Base-by-base conservation (phyloP, 2,329 filamentous ascomycete genomes). In the Cercospora sp. region DNA sequence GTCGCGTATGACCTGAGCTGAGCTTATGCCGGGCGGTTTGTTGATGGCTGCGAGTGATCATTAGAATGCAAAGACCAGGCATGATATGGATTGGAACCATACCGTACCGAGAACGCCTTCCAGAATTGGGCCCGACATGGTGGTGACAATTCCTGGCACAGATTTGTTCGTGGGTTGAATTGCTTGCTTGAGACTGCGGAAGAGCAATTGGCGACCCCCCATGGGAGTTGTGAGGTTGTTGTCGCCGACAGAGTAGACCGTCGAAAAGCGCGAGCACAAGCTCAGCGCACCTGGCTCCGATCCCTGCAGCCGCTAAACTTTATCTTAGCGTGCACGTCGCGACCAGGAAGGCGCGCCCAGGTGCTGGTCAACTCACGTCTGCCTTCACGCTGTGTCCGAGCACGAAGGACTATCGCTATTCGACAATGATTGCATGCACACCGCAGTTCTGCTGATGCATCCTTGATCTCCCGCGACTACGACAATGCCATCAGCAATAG, bases 1-100 rank as follows among this genome's bases (percentile, higher is more conserved):
- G 77, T 94, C 90, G 78, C 94, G 93, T 72, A 99, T 88, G 42
- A 96, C 91, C 79, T 97, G 92, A 61, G 94, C 94, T 36, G 94
- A 98, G 78, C 91, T 93, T 75, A 94, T 88, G 75, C 90, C 91
- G 75, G 89, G 85, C 30, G 95, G 95, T 82, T 99, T 99, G 83
- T 97, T 93, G 80, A 99, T 91, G 79, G 92, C 94, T 97, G 74
- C 12, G 42, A 59, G n/a, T 18, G 18, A 8, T 33, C 30, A 58
- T 70, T 45, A 68, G 68, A 58, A 64, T 45, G 62, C 66, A 64
- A 55, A 63, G 42, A 40, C 23, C n/a, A 28, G 18, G 18, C 40
- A 53, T 64, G 64, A 55, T 51, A 40, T 45, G 63, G 60, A 70
- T 33, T 66, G 53, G 63, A 69, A 64, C 69, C 67, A 71, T 68